phyloP scores from a whole-genome alignment of 2,329 filamentous ascomycete species.

The Colletotrichum theobromicola region DNA sequence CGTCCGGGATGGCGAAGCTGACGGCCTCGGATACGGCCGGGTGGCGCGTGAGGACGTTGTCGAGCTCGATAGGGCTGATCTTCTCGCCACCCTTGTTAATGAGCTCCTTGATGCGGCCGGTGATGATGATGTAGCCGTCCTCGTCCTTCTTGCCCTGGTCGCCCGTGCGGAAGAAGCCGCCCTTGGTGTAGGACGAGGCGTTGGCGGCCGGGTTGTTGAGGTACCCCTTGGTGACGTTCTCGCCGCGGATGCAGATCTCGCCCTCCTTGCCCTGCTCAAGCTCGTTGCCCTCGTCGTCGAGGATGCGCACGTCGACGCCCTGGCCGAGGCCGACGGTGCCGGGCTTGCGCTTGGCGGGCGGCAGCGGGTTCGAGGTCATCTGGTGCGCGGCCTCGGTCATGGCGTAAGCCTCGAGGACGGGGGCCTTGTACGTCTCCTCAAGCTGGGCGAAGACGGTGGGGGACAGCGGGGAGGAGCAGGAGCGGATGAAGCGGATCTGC shows the following conservation, averaged over 20 bases:
- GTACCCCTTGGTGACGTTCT: conserved; percentile 86
- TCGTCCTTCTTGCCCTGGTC: conserved; percentile 83
- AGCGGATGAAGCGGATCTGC: conserved; percentile 83
- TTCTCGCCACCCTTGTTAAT: conserved; percentile 93
- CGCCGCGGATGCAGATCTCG: conserved; percentile 82
- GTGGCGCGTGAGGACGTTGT: conserved; percentile 80
- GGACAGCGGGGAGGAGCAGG: conserved; percentile 83
- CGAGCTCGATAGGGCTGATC: conserved; percentile 86
- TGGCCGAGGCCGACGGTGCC: conserved; percentile 84
- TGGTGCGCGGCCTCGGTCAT: conserved; percentile 92
- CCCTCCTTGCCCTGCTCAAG: conserved; percentile 73
- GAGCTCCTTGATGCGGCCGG: conserved; percentile 90
- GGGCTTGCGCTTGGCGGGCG: conserved; percentile 75
- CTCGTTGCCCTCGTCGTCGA: conserved; percentile 72
- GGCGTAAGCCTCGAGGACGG: conserved; percentile 87
- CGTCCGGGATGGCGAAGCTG: conserved; percentile 82
- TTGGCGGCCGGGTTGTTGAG: conserved; percentile 84
- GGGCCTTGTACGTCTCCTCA: conserved; percentile 76
- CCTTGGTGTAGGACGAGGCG: conserved; percentile 71
- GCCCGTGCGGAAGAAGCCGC: conserved; percentile 87
- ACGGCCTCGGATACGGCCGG: conserved; percentile 78
- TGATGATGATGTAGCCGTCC: conserved; percentile 85
- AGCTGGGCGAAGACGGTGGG: conserved; percentile 83
- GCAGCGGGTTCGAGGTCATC: conserved; percentile 79
- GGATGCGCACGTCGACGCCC: conserved; percentile 81